Base-by-base conservation (phyloP, 352 stramenopile species). In the Blastocystis sp. region DNA sequence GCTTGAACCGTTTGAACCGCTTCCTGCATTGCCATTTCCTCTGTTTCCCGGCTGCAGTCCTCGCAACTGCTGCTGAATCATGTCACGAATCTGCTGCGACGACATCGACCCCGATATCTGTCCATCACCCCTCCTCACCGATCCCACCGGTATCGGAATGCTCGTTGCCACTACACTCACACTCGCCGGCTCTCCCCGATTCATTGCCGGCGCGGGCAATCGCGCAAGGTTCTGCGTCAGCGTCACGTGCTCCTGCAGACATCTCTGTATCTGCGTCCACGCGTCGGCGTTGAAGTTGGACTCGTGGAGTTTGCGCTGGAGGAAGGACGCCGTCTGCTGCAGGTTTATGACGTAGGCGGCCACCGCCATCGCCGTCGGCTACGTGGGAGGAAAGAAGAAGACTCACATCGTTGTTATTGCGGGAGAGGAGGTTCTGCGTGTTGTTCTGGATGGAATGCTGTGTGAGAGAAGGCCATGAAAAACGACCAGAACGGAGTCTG, bases 351-450 rank as follows among this genome's bases (percentile, higher is more conserved):
- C 29, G 34, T 76, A 76, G 4, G 64, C 64, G 3, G 36, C 42
- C 18, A 76, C 38, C 8, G 64, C 64, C 3, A 9, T 21, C 27
- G 42, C 64, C 21, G 64, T 76, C 11, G 40, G 11, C 64, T 76
- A 76, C 2, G 24, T 34, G 9, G 6, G 11, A 36, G 11, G 6
- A 8, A 36, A 14, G 21, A 76, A 54, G 21, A n/a, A 16, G 51
- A n/a, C n/a, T n/a, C n/a, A 76, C 64, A 57, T 76, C 64, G 36
- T 48, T 76, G 42, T n/a, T 56, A 24, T 51, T 76, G 3, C 53
- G 34, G 40, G 16, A 29, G 11, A 76, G 40, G 4, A 76, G 64
- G 18, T 32, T 29, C 48, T 76, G 64, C 11, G 18, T 57, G 6
- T 54, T 44, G 4, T 29, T 18, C 38, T 56, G 40, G 27, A 76